Evolutionary conservation across 768 basidiomycete species (phyloP), one percentile per base, ranked within the genome.

Genomic region (Dioszegia crocea): DNA sequence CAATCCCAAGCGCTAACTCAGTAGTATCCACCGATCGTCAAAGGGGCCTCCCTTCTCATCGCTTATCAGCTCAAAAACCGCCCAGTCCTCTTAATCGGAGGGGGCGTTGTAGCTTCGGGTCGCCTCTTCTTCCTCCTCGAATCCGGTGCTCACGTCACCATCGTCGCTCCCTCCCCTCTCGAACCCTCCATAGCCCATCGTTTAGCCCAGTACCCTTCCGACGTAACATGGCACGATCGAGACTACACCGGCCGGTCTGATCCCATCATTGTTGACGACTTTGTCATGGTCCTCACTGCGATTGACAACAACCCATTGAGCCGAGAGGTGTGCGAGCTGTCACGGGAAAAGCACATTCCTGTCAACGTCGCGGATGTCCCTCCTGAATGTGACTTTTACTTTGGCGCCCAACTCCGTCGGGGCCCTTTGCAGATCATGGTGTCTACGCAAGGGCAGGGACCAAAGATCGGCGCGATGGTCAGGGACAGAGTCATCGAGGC

Each of bases 281-380:
- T 71, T 12, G 86, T 90, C 71, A 88, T 98, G 86, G 89, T 93
- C 48, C 84, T 97, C 61, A 90, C 90, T 9, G 91, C 92, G n/a
- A 84, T 96, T 44, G 91, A 94, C 78, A 86, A 93, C 76, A 84
- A 84, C 62, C 78, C 82, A 1, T 80, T 84, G 57, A 90, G 88
- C 24, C 83, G 83, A 53, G 72, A 81, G n/a, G 92, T 98, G 43
- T 87, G 83, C 68, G 69, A 81, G 9, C 79, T 86, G 66, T 88
- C 88, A 67, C 80, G 91, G 55, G 80, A 82, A 24, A 80, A 77
- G 53, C 83, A 81, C 46, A 87, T 97, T 49, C 91, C 92, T 6
- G 87, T 94, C 55, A 99, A 99, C 77, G 91, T 91, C 61, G 96
- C 96, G 38, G 94, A 99, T 79, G 88, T 97, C 60, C 96, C 96